phyloP scores from a whole-genome alignment of 2,329 filamentous ascomycete genomes.

The Macrophomina phaseolina region DNA sequence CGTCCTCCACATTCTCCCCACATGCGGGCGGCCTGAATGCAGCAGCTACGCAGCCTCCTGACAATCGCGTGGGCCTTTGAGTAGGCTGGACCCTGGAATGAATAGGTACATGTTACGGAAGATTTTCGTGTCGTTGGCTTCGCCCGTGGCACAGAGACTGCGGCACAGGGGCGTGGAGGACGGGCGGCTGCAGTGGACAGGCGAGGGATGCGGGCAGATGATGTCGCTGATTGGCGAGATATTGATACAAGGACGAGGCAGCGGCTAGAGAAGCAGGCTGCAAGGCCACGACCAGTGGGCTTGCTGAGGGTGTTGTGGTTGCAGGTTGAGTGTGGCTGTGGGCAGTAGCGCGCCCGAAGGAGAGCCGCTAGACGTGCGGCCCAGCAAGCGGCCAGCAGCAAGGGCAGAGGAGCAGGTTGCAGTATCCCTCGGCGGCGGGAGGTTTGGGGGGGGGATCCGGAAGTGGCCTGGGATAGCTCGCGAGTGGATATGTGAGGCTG shows the following conservation, averaged over 20 bases:
- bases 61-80: not conserved
- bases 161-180: not conserved
- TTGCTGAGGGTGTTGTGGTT: not conserved
- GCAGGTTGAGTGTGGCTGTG: constrained; percentile 8
- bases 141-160: not conserved
- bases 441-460: constrained; percentile 1
- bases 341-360: constrained; percentile 1
- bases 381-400: not conserved
- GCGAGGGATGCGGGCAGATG: not conserved
- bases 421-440: not conserved
- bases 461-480: constrained; percentile 2
- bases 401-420: not conserved
- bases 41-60: not conserved
- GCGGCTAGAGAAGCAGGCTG: constrained; percentile 2
- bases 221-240: not conserved
- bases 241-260: not conserved
- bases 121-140: not conserved
- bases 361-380: not conserved
- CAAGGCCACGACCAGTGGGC: not conserved
- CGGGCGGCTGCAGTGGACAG: not conserved
- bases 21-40: constrained; percentile 10
- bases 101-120: not conserved
- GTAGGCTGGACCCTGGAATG: not conserved
- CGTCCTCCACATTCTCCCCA: constrained; percentile 11
- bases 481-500: constrained; percentile 8